phyloP scores from a whole-genome alignment of 2,329 filamentous ascomycete species.

The Paramyrothecium sp. region DNA sequence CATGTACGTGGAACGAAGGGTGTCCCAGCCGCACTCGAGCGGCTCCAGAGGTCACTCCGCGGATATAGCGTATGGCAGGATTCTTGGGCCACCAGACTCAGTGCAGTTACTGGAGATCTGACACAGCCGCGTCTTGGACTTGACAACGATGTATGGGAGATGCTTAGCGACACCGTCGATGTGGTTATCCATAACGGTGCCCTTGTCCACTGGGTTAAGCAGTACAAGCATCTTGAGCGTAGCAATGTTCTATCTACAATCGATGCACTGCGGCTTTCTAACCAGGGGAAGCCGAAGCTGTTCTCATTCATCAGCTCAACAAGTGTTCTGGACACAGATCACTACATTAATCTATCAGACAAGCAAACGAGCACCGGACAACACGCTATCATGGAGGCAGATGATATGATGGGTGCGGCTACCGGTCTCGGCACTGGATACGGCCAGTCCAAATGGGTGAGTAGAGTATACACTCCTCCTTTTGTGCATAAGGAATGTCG shows the following conservation, averaged over 20 bases:
- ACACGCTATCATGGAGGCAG: conserved; percentile 66
- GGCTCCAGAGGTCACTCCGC: conserved; percentile 65
- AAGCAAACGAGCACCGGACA: conserved; percentile 48
- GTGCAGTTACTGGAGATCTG: conserved; percentile 71
- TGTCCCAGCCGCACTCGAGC: conserved; percentile 57
- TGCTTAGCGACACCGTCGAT: conserved; percentile 65
- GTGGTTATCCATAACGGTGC: conserved; percentile 78
- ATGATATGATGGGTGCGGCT: conserved; percentile 75
- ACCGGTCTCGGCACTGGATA: conserved; percentile 82
- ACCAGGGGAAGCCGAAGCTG: conserved; percentile 73
- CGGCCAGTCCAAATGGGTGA: conserved; percentile 87
- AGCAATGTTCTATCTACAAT: conserved; percentile 80
- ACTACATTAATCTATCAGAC: conserved; percentile 75
- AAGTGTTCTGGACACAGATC: conserved; percentile 70
- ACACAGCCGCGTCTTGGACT: conserved; percentile 74
- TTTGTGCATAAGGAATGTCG: neutral
- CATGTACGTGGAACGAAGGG: conserved; percentile 70
- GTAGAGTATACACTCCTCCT: conserved; percentile 17
- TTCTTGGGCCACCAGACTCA: conserved; percentile 63
- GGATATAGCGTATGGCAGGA: conserved; percentile 81
- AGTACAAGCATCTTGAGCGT: conserved; percentile 68
- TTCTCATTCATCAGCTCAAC: conserved; percentile 71
- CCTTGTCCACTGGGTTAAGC: conserved; percentile 76
- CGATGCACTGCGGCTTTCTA: conserved; percentile 73
- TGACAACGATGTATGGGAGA: conserved; percentile 62